Evolutionary conservation across 1,284 basidiomycete genomes (phyloP), one percentile per base, ranked within the genome.

Genomic region (Cystobasidium sp.): DNA sequence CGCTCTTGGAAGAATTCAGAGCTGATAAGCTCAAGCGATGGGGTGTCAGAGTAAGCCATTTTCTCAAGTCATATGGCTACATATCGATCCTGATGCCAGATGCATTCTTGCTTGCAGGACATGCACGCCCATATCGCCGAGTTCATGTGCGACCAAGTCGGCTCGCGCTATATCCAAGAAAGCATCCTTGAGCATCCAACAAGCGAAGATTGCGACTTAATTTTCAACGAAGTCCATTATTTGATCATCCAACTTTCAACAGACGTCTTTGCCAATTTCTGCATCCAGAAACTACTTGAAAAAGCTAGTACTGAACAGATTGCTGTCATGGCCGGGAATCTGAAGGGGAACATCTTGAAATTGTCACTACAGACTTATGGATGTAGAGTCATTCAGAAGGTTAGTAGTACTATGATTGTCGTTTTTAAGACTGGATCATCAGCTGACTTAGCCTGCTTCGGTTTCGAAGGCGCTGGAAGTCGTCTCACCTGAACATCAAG

Each of bases 201-300:
- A 31, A n/a, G 59, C 16, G 77, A 77, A 31, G 79, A 80, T 53
- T 77, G 79, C 55, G 76, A 78, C 31, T 70, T 77, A 41, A 89
- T 97, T n/a, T 98, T 96, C 78, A 89, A 92, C 69, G 97, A 99
- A 84, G 91, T 98, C 77, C 86, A 93, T 55, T 92, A 94, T 12
- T 88, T 90, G 80, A 87, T 90, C 2, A 83, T 93, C 62, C 87
- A 89, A 76, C 86, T 99, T 70, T 92, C 96, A 81, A 91, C 91
- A 77, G 94, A 98, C 80, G 93, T 98, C 53, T 99, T 97, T 81
- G 96, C 96, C 74, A 99, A 99, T 85, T 99, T 89, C 65, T 92
- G 94, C 73, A 89, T 97, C 74, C 96, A 99, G 83, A 97, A 97
- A 84, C 84, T 98, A 79, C 91, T 98, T 79, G 96, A 99, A 82